Evolutionary conservation across 2,329 filamentous ascomycete genomes (phyloP).

Genomic region (Pseudocercospora musae): DNA sequence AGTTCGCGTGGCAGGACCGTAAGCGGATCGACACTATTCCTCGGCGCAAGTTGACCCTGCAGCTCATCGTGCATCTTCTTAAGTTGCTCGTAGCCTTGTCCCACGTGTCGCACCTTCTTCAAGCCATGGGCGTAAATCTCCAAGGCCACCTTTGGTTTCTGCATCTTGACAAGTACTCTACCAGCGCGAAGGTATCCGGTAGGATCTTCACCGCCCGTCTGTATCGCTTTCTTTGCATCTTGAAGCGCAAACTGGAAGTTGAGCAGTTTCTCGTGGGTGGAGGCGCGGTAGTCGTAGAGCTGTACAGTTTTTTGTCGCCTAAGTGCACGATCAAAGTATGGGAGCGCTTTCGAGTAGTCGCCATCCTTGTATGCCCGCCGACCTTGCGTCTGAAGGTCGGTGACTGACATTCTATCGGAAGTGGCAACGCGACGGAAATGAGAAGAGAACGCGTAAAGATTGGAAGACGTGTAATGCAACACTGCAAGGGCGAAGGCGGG

Average conservation of each 20-base stretch:
- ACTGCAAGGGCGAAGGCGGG: background rate
- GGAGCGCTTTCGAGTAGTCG: conserved; percentile 44
- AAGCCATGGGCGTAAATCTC: conserved; percentile 59
- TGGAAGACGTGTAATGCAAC: background rate
- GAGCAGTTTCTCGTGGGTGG: conserved; percentile 53
- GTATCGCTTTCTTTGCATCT: conserved; percentile 58
- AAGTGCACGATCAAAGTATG: conserved; percentile 33
- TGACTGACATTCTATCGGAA: conserved; percentile 5
- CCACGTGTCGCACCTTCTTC: conserved; percentile 46
- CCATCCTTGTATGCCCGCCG: conserved; percentile 41
- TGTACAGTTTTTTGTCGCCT: conserved; percentile 31
- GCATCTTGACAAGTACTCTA: conserved; percentile 47
- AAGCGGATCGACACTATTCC: conserved; percentile 51
- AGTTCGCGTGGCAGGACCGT: conserved; percentile 54
- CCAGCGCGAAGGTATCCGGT: conserved; percentile 58
- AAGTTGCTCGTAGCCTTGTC: conserved; percentile 33
- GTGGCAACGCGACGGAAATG: background rate
- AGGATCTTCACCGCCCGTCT: conserved; percentile 48
- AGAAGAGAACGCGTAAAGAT: background rate
- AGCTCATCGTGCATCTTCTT: conserved; percentile 47
- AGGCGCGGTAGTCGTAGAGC: conserved; percentile 55
- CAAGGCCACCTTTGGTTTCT: conserved; percentile 52
- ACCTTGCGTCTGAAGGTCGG: conserved; percentile 10
- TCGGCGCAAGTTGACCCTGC: conserved; percentile 40
- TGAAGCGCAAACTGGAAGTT: conserved; percentile 51